These are phyloP conservation scores for Lentinula lateritia DNA, from an alignment of 768 basidiomycete genomes.

Conservation along the genomic window DNA sequence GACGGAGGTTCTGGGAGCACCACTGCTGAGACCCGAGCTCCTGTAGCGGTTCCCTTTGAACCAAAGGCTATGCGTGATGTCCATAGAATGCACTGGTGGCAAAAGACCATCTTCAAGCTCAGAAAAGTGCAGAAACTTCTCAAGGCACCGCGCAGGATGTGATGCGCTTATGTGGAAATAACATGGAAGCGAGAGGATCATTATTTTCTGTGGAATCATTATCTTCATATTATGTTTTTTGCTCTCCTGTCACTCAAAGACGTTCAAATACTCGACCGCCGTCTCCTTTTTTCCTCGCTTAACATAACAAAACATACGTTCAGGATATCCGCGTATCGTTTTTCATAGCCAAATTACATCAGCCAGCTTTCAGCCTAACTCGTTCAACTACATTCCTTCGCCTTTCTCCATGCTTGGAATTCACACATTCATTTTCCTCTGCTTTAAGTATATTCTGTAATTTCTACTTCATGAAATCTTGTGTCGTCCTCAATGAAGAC, in stretches of 20 bases:
- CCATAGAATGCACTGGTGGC: neutral
- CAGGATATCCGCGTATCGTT: neutral
- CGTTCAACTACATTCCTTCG: neutral
- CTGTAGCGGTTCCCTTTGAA: neutral
- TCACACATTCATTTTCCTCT: neutral
- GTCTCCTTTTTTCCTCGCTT: too few species aligned
- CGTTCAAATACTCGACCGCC: too few species aligned
- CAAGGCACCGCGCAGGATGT: neutral
- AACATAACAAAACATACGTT: too few species aligned
- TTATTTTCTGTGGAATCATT: too few species aligned
- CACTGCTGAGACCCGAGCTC: neutral
- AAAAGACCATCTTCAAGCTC: neutral
- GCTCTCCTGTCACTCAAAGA: too few species aligned
- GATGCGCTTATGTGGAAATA: neutral
- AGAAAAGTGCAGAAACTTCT: slow-evolving; percentile 1
- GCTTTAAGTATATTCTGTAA: neutral
- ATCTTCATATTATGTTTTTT: too few species aligned
- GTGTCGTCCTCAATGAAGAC: too few species aligned
- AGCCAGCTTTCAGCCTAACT: neutral
- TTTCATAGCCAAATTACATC: neutral
- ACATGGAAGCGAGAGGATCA: too few species aligned
- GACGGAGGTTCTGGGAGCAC: neutral
- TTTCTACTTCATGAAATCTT: too few species aligned
- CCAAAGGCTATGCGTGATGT: slow-evolving; percentile 2
- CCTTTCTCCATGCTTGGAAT: neutral